phyloP scores from a whole-genome alignment of 1,284 basidiomycete genomes.

The Irpex lacteus region DNA sequence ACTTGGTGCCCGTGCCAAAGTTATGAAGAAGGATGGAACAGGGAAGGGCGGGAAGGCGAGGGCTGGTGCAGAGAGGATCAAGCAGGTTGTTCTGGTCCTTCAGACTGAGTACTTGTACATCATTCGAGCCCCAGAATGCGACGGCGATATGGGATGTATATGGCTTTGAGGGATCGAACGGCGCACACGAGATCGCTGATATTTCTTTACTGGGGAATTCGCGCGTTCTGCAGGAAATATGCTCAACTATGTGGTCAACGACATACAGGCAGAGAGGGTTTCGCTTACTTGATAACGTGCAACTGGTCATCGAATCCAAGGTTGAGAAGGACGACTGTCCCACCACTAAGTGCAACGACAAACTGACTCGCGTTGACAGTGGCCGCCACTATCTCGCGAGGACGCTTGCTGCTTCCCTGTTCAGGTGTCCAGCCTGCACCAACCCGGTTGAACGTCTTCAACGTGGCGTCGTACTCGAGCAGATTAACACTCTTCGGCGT shows the following conservation, averaged over 20 bases:
- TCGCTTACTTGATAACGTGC: constrained; percentile 34
- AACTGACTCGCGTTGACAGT: constrained; percentile 63
- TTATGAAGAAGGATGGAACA: constrained; percentile 73
- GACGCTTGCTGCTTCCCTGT: constrained; percentile 27
- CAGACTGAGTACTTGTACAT: constrained; percentile 60
- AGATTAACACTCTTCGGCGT: constrained; percentile 55
- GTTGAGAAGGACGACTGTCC: constrained; percentile 51
- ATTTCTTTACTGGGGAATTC: constrained; percentile 43
- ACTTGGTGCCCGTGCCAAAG: constrained; percentile 44
- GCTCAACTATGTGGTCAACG: background rate
- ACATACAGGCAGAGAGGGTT: background rate
- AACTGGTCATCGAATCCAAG: constrained; percentile 41
- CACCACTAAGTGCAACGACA: constrained; percentile 60
- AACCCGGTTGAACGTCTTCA: constrained; percentile 32
- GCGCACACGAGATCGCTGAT: constrained; percentile 62
- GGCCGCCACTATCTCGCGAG: constrained; percentile 62
- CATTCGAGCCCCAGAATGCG: constrained; percentile 76
- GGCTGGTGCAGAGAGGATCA: constrained; percentile 41
- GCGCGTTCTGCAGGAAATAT: constrained; percentile 12
- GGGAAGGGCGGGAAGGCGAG: constrained; percentile 54
- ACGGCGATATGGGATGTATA: constrained; percentile 55
- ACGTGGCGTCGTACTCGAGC: constrained; percentile 46
- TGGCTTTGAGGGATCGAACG: constrained; percentile 44
- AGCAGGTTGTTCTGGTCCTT: constrained; percentile 35
- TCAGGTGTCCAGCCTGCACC: constrained; percentile 33